Evolutionary conservation across 768 basidiomycete species (phyloP), one percentile per base, ranked within the genome.

Genomic region (Lepiota venenata): DNA sequence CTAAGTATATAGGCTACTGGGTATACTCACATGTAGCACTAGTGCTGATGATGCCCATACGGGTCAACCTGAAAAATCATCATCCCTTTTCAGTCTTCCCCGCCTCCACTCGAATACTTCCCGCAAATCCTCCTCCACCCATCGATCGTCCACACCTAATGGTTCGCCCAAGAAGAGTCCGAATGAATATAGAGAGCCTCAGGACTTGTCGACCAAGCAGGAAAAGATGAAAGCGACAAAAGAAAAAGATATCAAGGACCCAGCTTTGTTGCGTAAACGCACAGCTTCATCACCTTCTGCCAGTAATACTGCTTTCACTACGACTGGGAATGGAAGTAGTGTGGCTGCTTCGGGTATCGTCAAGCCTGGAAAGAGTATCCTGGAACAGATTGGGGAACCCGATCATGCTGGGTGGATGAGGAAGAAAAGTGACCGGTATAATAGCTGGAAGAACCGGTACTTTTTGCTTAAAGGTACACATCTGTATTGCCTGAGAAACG

Each of bases 401-500:
- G 97, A 99, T 71, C 84, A 91, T 66, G 76, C 79, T 29, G 97
- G 97, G 6, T 98, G 92, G 87, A 87, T 99, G 88, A 81, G 90
- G 65, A 99, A 98, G 81, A 92, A 86, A 74, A 91, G 91, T 1
- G 97, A 97, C 43, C 76, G 87, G 58, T 98, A 97, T 68, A 94
- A 91, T 61, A 76, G 80, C n/a, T 99, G 97, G 97, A 98, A 97
- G 73, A 64, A 77, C 57, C 75, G 96, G 42, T 99, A 91, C 73
- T 93, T 96, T 63, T 83, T 97, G 29, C 81, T 98, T 65, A 95
- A 97, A 70, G 97, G 95, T 0, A 80, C 86, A 0, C 88, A 98
- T 71, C 62, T 99, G 39, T 99, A 98, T 67, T 90, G 85, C 63
- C 67, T 99, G 68, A 83, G 82, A 69, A 88, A 84, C 61, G 84